A percentile compares a stretch with the other conserved stretches of the same genome.
Evolutionary conservation across 2,329 filamentous ascomycete genomes (phyloP).

Genomic region (Aspergillus ochraceoroseus): DNA sequence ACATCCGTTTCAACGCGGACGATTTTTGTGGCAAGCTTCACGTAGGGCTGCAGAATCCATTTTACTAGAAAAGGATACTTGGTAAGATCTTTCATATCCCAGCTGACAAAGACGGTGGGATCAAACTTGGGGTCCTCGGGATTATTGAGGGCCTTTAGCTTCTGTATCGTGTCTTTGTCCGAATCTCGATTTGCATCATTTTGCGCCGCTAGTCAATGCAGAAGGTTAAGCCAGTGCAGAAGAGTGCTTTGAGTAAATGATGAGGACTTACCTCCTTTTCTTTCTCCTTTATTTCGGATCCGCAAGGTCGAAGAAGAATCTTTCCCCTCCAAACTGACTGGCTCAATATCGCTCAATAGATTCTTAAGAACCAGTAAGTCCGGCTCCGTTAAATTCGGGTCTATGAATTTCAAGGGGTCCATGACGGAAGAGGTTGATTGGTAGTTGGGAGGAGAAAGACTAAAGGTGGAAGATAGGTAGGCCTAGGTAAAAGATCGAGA

Average conservation of each 20-base stretch:
- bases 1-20: slow-evolving; percentile 67
- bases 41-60: slow-evolving; percentile 57
- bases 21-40: slow-evolving; percentile 50
- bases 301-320: neutral
- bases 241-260: neutral
- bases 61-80: slow-evolving; percentile 41
- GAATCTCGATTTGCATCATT: neutral
- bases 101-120: slow-evolving; percentile 52
- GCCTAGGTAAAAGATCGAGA: too few relatives aligned
- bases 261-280: neutral
- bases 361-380: slow-evolving; percentile 40
- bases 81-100: slow-evolving; percentile 48
- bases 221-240: slow-evolving; percentile 10
- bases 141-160: slow-evolving; percentile 50
- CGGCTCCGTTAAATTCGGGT: slow-evolving; percentile 36
- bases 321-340: slow-evolving; percentile 3
- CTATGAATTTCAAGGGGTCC: slow-evolving; percentile 30
- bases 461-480: too few relatives aligned
- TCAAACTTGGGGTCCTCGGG: slow-evolving; percentile 47
- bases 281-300: neutral
- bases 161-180: slow-evolving; percentile 34
- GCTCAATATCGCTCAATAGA: slow-evolving; percentile 32
- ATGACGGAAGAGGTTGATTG: slow-evolving; percentile 17
- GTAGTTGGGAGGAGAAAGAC: too few relatives aligned
- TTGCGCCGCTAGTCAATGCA: slow-evolving; percentile 10